Evolutionary conservation across 116 monocot genomes (phyloP), one percentile per base, ranked within the genome.

Genomic region (Phalaenopsis hybrid): DNA sequence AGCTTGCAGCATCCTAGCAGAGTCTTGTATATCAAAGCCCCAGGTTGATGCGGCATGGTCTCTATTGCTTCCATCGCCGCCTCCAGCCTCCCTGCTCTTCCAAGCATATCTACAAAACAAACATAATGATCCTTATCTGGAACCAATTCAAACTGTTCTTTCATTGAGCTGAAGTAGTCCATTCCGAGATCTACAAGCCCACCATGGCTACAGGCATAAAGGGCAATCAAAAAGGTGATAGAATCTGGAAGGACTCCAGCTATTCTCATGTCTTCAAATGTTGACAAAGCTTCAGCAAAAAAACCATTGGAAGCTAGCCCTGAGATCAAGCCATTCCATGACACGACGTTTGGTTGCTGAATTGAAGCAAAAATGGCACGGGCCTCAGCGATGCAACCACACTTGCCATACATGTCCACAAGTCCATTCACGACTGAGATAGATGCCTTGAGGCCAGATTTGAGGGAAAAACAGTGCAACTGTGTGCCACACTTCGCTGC

Each of bases 401-500:
- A 91, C 91, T 92, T 94, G 82, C 91, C 83, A 75, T 96, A 94
- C 92, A 94, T 89, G 77, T 92, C 91, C 28, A 96, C 69, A 31
- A 96, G 89, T 44, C 91, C 91, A 81, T 96, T 96, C 13, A 87
- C 84, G 34, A 96, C 92, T 3, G 94, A 96, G 34, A 91, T 81
- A 69, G 55, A 57, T 4, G 17, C 49, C 44, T 74, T 28, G 49
- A 94, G 81, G 17, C 91, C 91, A 1, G 82, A 83, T 78, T 92
- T 94, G 41, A 89, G 69, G n/a, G 96, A 79, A 55, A 82, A 81
- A 77, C 94, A 85, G 48, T 96, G 96, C 18, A 96, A 79, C 77
- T 92, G 96, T 80, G 83, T 87, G 51, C 96, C 96, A 25, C 80
- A 46, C 34, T 87, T 81, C 41, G 89, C 28, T 12, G 87, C 78